A percentile compares a stretch with the other conserved stretches of the same genome.
Conservation (phyloP, 2,329 filamentous ascomycete genomes). For the Pseudogymnoascus verrucosus region DNA sequence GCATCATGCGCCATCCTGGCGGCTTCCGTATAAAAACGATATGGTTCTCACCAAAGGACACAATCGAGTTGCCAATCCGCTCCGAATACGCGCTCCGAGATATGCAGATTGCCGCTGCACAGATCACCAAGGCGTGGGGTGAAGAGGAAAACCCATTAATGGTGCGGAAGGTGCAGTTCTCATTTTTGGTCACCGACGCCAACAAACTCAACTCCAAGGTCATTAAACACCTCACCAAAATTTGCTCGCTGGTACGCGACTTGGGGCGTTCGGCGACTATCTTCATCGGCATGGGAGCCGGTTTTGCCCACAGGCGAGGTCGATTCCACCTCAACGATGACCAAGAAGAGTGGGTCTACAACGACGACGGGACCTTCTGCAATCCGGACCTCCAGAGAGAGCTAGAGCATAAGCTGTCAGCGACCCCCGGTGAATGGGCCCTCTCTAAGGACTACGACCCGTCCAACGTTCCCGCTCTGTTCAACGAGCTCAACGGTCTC, state of each 20-base stretch:
- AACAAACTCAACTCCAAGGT: neutral
- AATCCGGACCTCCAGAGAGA: neutral
- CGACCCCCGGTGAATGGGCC: neutral
- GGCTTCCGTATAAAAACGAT: neutral
- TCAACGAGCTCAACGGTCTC: neutral
- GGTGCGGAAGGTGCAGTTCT: neutral
- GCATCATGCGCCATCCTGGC: neutral
- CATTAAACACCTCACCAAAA: neutral
- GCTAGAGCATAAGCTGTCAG: neutral
- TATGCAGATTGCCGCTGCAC: neutral
- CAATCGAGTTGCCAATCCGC: neutral
- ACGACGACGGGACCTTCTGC: conserved; percentile 2
- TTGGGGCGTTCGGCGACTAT: neutral
- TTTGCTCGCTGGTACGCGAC: neutral
- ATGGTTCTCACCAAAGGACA: conserved; percentile 1
- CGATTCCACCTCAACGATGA: conserved; percentile 1
- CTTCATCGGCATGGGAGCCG: neutral
- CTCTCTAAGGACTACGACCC: neutral
- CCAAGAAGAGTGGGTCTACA: neutral
- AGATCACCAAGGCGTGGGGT: neutral
- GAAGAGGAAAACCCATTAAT: neutral
- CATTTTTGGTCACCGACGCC: neutral
- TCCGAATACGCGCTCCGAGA: neutral
- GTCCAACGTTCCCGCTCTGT: neutral
- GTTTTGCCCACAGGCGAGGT: neutral